Evolutionary conservation across 331 rosid species (phyloP).

Genomic region (Prunus yedoensis): DNA sequence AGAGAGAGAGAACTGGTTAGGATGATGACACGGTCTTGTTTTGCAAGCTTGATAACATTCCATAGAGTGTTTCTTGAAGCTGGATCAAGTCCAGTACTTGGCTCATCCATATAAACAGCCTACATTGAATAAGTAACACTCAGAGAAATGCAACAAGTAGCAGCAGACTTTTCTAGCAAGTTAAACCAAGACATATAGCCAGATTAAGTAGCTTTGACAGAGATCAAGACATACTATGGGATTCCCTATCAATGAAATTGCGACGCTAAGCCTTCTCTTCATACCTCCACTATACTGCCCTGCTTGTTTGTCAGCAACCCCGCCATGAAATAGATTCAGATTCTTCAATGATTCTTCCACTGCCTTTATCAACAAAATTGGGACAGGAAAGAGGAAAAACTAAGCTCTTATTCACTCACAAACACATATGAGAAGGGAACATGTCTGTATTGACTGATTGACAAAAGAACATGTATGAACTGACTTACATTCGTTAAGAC

Average conservation of each 20-base stretch:
- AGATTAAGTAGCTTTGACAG: background rate
- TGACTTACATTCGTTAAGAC: slow-evolving; percentile 54
- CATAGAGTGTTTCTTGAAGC: slow-evolving; percentile 91
- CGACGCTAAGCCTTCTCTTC: slow-evolving; percentile 99
- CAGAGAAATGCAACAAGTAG: slow-evolving; percentile 9
- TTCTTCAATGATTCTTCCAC: slow-evolving; percentile 88
- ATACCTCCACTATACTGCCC: slow-evolving; percentile 94
- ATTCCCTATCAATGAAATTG: slow-evolving; percentile 89
- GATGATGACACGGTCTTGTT: slow-evolving; percentile 83
- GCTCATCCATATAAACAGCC: slow-evolving; percentile 99
- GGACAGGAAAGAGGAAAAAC: background rate
- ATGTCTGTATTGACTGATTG: background rate
- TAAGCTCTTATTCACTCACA: no score
- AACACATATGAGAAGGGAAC: no score
- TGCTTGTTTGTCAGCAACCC: slow-evolving; percentile 77
- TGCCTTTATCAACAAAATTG: slow-evolving; percentile 51
- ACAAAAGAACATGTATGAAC: no score
- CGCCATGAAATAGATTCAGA: slow-evolving; percentile 77
- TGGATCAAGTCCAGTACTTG: slow-evolving; percentile 91
- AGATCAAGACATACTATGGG: slow-evolving; percentile 53
- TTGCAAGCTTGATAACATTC: slow-evolving; percentile 85
- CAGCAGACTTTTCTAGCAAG: background rate
- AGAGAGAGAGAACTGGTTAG: slow-evolving; percentile 61
- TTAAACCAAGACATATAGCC: background rate
- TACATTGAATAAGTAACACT: background rate